These are phyloP conservation scores for Aspergillus sclerotialis DNA, from an alignment of 2,329 filamentous ascomycete species.

Conservation along the genomic window DNA sequence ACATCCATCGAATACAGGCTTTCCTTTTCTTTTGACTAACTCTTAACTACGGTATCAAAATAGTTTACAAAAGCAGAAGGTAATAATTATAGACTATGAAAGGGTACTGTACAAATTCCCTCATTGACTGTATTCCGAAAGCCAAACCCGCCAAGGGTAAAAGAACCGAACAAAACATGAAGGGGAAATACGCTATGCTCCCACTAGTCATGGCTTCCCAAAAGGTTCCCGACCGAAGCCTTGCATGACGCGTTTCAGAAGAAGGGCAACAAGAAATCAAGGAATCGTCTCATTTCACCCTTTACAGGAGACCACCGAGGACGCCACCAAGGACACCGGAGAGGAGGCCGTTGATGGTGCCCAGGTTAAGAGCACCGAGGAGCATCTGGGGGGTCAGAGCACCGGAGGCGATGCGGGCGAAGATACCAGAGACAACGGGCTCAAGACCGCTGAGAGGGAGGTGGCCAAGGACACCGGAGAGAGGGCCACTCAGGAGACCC, in stretches of 20 bases:
- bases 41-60: too few relatives aligned
- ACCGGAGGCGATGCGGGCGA: neutral
- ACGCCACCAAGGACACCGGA: constrained; percentile 8
- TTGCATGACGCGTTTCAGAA: constrained; percentile 4
- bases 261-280: too few relatives aligned
- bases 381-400: neutral
- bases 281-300: neutral
- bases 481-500: neutral
- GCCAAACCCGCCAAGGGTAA: constrained; percentile 1
- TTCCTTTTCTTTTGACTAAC: too few relatives aligned
- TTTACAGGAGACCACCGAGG: constrained; percentile 6
- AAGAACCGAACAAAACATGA: constrained; percentile 2
- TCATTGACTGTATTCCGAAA: constrained; percentile 2
- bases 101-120: constrained; percentile 2
- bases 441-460: constrained; percentile 7
- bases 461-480: constrained; percentile 3
- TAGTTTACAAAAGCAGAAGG: too few relatives aligned
- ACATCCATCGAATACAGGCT: too few relatives aligned
- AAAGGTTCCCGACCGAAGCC: constrained; percentile 1
- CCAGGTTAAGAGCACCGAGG: neutral
- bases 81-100: constrained; percentile 3
- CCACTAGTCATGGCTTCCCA: constrained; percentile 5
- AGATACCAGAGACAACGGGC: constrained; percentile 2
- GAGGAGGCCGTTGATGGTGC: neutral
- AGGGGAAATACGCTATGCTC: constrained; percentile 3